Conservation (phyloP, 2,329 filamentous ascomycete species). For the Fusarium torreyae region DNA sequence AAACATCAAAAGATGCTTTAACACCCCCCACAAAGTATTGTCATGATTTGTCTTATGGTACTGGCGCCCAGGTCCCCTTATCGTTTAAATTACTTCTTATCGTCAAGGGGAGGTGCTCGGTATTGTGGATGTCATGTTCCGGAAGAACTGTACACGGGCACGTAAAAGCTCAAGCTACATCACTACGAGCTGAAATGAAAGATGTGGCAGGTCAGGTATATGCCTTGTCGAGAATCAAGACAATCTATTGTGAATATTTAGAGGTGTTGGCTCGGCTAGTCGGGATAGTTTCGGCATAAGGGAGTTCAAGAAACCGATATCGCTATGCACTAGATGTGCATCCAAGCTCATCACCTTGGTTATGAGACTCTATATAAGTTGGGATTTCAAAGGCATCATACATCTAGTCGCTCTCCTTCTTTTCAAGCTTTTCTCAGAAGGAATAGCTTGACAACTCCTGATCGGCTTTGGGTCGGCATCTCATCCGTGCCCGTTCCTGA, state of each 20-base stretch:
- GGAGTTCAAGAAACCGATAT: slow-evolving; percentile 6
- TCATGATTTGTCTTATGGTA: slow-evolving; percentile 18
- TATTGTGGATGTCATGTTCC: too few relatives aligned
- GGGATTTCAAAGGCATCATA: not conserved
- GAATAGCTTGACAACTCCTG: too few relatives aligned
- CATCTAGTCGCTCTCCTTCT: not conserved
- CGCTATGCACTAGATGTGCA: not conserved
- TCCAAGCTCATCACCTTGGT: not conserved
- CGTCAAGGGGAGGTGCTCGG: too few relatives aligned
- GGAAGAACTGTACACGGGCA: not conserved
- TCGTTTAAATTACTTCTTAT: too few relatives aligned
- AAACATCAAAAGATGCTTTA: not conserved
- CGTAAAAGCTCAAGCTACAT: not conserved
- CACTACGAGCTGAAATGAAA: not conserved
- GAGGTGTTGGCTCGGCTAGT: slow-evolving; percentile 20
- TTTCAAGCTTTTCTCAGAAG: not conserved
- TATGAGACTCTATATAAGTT: not conserved
- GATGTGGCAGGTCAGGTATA: slow-evolving; percentile 2
- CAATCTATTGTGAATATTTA: slow-evolving; percentile 6
- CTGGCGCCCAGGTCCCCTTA: too few relatives aligned
- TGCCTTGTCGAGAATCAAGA: not conserved
- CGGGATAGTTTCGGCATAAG: slow-evolving; percentile 50
- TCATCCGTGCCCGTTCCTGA: slow-evolving; percentile 14
- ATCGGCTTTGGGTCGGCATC: slow-evolving; percentile 40
- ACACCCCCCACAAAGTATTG: not conserved